These are phyloP conservation scores for Meyerozyma sp. DNA, from an alignment of 1,139 yeast species.

Conservation along the genomic window DNA sequence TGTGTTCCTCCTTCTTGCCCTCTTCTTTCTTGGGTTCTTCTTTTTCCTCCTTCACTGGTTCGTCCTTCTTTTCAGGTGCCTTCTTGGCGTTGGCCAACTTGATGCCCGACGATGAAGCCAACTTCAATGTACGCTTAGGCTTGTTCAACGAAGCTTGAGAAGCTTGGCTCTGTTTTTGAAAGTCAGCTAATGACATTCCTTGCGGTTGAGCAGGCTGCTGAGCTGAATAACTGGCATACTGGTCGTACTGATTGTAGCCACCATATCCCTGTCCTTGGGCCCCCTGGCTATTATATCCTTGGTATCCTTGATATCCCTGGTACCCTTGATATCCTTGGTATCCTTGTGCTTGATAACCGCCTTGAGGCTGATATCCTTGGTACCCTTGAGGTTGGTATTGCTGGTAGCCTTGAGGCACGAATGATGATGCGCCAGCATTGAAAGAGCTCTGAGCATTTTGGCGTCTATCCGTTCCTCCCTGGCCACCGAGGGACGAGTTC, in stretches of 20 bases:
- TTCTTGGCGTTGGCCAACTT: constrained; percentile 61
- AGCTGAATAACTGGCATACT: constrained; percentile 14
- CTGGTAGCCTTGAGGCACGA: constrained; percentile 33
- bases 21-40: constrained; percentile 15
- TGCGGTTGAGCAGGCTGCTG: constrained; percentile 21
- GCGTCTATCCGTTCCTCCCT: constrained; percentile 12
- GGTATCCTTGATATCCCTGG: constrained; percentile 9
- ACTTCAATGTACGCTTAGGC: constrained; percentile 58
- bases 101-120: constrained; percentile 61
- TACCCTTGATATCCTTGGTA: constrained; percentile 13
- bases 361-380: constrained; percentile 19
- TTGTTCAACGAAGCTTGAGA: constrained; percentile 40
- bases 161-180: constrained; percentile 63
- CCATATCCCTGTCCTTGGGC: constrained; percentile 9
- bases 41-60: constrained; percentile 24
- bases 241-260: constrained; percentile 20
- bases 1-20: constrained; percentile 9
- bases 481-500: constrained; percentile 34
- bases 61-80: constrained; percentile 16
- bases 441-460: constrained; percentile 20
- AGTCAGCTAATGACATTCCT: constrained; percentile 86
- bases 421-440: constrained; percentile 38
- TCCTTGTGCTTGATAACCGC: constrained; percentile 11
- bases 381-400: constrained; percentile 12
- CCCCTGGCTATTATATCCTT: constrained; percentile 8